These are phyloP conservation scores for Colletotrichum spaethianum DNA, from an alignment of 2,329 filamentous ascomycete species.

Conservation along the genomic window DNA sequence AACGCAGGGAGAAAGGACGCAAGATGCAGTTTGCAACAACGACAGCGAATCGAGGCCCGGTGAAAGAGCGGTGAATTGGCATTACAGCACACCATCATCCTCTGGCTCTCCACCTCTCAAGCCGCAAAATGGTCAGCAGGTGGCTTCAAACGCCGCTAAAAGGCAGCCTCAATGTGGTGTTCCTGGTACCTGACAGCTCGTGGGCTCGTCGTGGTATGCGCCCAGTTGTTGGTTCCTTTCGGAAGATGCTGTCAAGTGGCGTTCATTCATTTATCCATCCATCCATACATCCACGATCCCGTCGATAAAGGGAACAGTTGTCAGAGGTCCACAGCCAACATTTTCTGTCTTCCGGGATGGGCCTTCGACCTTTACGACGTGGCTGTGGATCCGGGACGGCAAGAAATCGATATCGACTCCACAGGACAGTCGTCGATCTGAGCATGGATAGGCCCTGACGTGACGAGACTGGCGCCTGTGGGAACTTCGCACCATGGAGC, in stretches of 20 bases:
- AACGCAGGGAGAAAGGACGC: conserved; percentile 31
- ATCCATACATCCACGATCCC: neutral
- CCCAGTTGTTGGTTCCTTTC: neutral
- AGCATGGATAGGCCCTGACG: conserved; percentile 22
- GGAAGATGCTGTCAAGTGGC: conserved; percentile 6
- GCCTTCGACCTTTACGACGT: conserved; percentile 7
- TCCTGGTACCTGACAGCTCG: conserved; percentile 28
- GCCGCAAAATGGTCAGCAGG: conserved; percentile 36
- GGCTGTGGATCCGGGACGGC: conserved; percentile 10
- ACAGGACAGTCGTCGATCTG: conserved; percentile 31
- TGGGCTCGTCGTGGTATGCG: neutral
- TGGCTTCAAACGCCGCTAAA: conserved; percentile 17
- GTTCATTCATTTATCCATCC: too few relatives aligned
- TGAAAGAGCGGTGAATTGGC: conserved; percentile 40
- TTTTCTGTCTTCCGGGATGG: neutral
- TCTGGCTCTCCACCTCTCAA: conserved; percentile 10
- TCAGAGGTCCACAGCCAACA: neutral
- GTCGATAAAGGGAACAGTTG: neutral
- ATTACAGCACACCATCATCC: conserved; percentile 25
- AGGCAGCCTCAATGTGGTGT: neutral
- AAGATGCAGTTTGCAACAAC: conserved; percentile 24
- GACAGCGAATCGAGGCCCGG: conserved; percentile 31
- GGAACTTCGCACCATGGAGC: conserved; percentile 9
- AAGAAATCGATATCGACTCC: conserved; percentile 4
- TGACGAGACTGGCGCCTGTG: conserved; percentile 4